Percentiles rank a stretch among this genome's conserved stretches.
phyloP scores from a whole-genome alignment of 768 basidiomycete species.

The Naganishia friedmannii region DNA sequence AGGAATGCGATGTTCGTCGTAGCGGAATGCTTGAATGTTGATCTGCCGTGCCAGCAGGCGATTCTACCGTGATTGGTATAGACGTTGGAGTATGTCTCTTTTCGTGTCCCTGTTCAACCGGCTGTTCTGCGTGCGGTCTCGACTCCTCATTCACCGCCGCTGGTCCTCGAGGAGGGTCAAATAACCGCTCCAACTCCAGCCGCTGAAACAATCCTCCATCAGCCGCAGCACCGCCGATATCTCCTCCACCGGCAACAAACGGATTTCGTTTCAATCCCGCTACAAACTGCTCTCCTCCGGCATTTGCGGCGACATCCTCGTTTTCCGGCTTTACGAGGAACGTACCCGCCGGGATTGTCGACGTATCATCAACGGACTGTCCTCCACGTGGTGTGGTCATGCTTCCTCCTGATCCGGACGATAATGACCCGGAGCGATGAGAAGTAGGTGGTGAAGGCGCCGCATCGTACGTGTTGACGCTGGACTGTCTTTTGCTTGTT shows the following conservation, averaged over 20 bases:
- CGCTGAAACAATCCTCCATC: slow-evolving; percentile 69
- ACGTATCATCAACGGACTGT: slow-evolving; percentile 8
- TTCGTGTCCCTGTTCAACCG: background rate
- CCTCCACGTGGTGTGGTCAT: background rate
- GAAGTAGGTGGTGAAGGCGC: slow-evolving; percentile 38
- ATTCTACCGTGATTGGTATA: background rate
- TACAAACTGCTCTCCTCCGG: slow-evolving; percentile 37
- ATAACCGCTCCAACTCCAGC: slow-evolving; percentile 81
- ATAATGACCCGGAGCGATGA: slow-evolving; percentile 4
- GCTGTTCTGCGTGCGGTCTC: background rate
- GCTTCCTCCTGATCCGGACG: slow-evolving; percentile 5
- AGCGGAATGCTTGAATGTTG: background rate
- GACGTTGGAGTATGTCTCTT: background rate
- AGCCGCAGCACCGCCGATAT: slow-evolving; percentile 28
- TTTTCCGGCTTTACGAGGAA: slow-evolving; percentile 35
- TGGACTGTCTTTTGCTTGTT: slow-evolving; percentile 12
- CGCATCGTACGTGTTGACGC: slow-evolving; percentile 12
- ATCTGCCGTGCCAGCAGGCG: background rate
- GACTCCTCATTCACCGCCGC: background rate
- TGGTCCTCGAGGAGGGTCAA: slow-evolving; percentile 79
- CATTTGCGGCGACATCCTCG: slow-evolving; percentile 45
- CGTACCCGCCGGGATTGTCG: slow-evolving; percentile 41
- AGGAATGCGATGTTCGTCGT: slow-evolving; percentile 42
- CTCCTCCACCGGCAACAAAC: slow-evolving; percentile 21
- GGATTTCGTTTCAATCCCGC: slow-evolving; percentile 34